Conservation (phyloP, 2,329 filamentous ascomycete genomes). For the Alternaria ventricosa region DNA sequence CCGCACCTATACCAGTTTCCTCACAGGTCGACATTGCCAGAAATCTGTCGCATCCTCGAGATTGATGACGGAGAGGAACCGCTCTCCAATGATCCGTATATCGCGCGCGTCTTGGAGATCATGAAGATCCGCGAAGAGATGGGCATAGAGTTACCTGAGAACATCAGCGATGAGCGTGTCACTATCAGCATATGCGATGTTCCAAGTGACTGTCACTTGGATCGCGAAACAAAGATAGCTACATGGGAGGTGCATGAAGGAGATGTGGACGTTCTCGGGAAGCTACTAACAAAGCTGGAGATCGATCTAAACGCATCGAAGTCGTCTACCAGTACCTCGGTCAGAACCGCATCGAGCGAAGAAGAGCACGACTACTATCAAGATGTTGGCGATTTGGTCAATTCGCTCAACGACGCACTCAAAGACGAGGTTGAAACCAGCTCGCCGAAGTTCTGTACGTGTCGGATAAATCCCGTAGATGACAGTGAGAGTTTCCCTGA, state of each 20-base stretch:
- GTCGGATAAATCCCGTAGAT: not conserved
- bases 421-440: not conserved
- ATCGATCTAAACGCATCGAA: not conserved
- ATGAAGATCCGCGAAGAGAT: slow-evolving; percentile 15
- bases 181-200: slow-evolving; percentile 12
- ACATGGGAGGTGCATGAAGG: slow-evolving; percentile 10
- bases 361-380: not conserved
- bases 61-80: not conserved
- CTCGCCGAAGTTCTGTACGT: not conserved
- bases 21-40: slow-evolving; percentile 10
- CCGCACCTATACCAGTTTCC: slow-evolving; percentile 22
- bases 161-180: slow-evolving; percentile 3
- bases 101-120: slow-evolving; percentile 16
- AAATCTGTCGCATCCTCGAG: slow-evolving; percentile 16
- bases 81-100: not conserved
- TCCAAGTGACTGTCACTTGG: not conserved
- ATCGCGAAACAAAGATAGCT: not conserved
- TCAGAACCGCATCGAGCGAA: not conserved
- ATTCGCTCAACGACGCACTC: not conserved
- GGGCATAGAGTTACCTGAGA: slow-evolving; percentile 17
- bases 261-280: not conserved
- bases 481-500: not conserved
- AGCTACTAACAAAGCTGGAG: not conserved
- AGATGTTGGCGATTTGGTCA: not conserved
- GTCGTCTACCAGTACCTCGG: not conserved